Evolutionary conservation across 176 grass and related monocot genomes (phyloP), one percentile per base, ranked within the genome.

Genomic region (Oryza glaberrima): DNA sequence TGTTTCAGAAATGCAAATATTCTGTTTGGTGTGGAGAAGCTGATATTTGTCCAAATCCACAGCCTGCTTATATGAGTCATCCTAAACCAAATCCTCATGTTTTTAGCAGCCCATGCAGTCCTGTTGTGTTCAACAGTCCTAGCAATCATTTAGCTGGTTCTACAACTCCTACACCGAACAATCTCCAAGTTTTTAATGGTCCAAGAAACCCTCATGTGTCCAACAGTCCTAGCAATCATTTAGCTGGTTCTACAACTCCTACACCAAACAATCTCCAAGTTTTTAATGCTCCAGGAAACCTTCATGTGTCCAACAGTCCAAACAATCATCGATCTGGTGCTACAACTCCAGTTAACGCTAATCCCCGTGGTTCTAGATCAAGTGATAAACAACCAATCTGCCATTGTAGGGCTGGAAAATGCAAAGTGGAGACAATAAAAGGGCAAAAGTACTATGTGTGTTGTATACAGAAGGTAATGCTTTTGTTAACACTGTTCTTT

Each of bases 361-460:
- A 44, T 72, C 73, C 78, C 19, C 32, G n/a, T 38, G 78, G 67
- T 86, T 10, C 80, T 52, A 65, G 75, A 70, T 77, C 48, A 11
- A 78, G 78, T 28, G 51, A 65, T 73, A 15, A 69, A 63, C 0
- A 0, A 16, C 87, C 67, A n/a, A 82, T 51, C 44, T 97, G 94
- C 66, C 69, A 51, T 70, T 97, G 94, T 89, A 47, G 66, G 25
- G 92, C 92, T 71, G 94, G 94, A 51, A 32, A 63, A 65, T 97
- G 95, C 74, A 83, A 0, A 23, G 20, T 32, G 46, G 7, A 6
- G 47, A 78, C 5, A 49, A 66, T 75, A 61, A 71, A 58, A 10
- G 75, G 75, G 20, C 65, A 73, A 60, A 72, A 67, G 26, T 94
- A 68, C 44, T 97, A 92, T 83, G 67, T 87, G 22, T 94, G 94